Evolutionary conservation across 345 rosid species (phyloP).

Genomic region (Lepidium didymum): DNA sequence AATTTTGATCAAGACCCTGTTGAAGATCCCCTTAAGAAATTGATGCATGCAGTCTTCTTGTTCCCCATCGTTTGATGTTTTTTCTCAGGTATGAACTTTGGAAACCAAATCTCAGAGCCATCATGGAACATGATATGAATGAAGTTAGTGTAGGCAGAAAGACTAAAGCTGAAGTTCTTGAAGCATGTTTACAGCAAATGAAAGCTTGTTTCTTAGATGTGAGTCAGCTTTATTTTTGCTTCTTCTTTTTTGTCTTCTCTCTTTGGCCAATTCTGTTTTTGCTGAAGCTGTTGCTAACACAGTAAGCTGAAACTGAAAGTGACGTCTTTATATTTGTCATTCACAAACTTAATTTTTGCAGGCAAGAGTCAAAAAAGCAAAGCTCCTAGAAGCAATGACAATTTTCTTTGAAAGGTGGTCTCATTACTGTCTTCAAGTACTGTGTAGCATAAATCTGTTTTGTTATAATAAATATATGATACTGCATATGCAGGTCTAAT

Average conservation of each 20-base stretch:
- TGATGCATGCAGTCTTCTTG: conserved; percentile 7
- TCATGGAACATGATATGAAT: conserved; percentile 92
- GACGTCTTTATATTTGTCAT: neutral
- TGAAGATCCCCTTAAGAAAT: neutral
- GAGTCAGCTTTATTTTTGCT: conserved; percentile 24
- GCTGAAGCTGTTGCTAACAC: neutral
- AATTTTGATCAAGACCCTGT: neutral
- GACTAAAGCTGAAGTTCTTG: conserved; percentile 77
- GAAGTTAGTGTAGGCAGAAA: conserved; percentile 84
- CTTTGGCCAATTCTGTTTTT: neutral
- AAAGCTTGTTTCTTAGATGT: conserved; percentile 96
- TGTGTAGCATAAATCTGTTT: neutral
- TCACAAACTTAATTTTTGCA: conserved; percentile 29
- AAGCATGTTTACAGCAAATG: conserved; percentile 90
- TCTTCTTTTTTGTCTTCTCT: neutral
- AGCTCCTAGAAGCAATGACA: conserved; percentile 83
- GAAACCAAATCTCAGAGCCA: conserved; percentile 96
- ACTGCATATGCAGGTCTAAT: conserved; percentile 44
- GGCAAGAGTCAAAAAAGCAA: conserved; percentile 72
- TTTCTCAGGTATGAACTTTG: conserved; percentile 77
- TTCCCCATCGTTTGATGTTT: conserved; percentile 11
- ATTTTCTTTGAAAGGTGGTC: conserved; percentile 83
- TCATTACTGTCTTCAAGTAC: neutral
- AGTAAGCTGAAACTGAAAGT: conserved; percentile 6
- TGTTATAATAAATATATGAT: conserved; percentile 8